Conservation (phyloP, 1,284 basidiomycete species). For the Leccinum pallidistipes region DNA sequence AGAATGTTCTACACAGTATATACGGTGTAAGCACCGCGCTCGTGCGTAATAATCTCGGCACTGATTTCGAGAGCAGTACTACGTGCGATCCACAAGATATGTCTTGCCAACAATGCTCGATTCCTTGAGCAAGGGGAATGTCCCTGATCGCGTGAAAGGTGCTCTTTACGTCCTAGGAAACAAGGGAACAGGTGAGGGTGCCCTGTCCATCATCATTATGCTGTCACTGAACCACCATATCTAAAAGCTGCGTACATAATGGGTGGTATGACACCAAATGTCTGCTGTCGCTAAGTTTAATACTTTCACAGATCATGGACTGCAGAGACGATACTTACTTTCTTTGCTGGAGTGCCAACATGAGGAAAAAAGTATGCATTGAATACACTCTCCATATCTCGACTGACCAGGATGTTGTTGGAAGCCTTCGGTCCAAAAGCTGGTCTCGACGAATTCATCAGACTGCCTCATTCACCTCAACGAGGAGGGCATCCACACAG, state of each 20-base stretch:
- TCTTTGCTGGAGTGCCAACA: conserved; percentile 85
- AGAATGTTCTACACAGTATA: conserved; percentile 67
- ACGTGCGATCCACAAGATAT: conserved; percentile 78
- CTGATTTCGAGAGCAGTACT: conserved; percentile 51
- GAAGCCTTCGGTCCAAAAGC: conserved; percentile 88
- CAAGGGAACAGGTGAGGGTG: conserved; percentile 62
- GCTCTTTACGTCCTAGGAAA: conserved; percentile 87
- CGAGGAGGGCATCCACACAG: conserved; percentile 63
- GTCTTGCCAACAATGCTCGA: conserved; percentile 67
- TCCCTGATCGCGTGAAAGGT: conserved; percentile 95
- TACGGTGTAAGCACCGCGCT: conserved; percentile 51
- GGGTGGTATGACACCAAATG: conserved; percentile 44
- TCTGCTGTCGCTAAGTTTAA: conserved; percentile 13
- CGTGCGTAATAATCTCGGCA: conserved; percentile 5
- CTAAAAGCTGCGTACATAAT: conserved; percentile 59
- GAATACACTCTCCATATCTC: neutral
- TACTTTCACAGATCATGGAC: conserved; percentile 57
- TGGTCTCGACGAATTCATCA: conserved; percentile 72
- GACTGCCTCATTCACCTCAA: conserved; percentile 62
- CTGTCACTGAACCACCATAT: conserved; percentile 6
- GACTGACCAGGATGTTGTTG: conserved; percentile 9
- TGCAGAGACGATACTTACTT: conserved; percentile 65
- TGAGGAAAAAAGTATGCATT: conserved; percentile 76
- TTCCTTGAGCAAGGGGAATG: conserved; percentile 71
- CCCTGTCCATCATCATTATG: neutral